Evolutionary conservation across 202 grass and related monocot genomes (phyloP), one percentile per base, ranked within the genome.

Genomic region (Alloteropsis angusta): DNA sequence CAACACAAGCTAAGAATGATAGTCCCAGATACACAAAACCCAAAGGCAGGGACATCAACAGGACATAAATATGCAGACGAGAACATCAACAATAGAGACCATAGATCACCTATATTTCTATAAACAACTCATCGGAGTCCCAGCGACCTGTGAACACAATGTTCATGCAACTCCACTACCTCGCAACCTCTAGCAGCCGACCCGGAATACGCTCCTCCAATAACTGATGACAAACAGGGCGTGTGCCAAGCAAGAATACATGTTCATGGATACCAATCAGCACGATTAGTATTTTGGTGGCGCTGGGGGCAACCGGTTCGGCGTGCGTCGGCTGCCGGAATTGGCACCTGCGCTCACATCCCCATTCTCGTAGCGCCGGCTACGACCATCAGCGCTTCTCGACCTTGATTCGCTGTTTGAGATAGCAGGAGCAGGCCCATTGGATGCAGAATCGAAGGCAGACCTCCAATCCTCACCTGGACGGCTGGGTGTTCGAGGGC

Each of bases 401-500:
- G 87, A 98, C 68, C 95, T 98, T 25, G 88, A 77, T 86, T 86
- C 78, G 1, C 65, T 80, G 25, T 61, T 28, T 64, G 76, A 76
- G 53, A 79, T 87, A 41, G 84, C 45, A 62, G 32, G 71, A 25
- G 57, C 38, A 49, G 86, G 77, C 7, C 86, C 92, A 32, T 87
- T 91, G 30, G 92, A 79, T 62, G 88, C 42, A 2, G 92, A 85
- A 84, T 91, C 89, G 21, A 99, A 99, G 64, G 90, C 92, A 61
- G 88, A 93, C 72, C 90, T 96, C 92, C 86, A 99, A 47, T 99
- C 92, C 26, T 99, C 92, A 53, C 92, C 85, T 9, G 85, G 63
- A n/a, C 60, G 87, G 66, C 63, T 73, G 2, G 87, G 89, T 72
- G 88, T 82, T 73, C 77, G 63, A 45, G 86, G 85, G 85, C 90